phyloP scores from a whole-genome alignment of 495 filamentous ascomycete genomes.

The Cairneyella variabilis region DNA sequence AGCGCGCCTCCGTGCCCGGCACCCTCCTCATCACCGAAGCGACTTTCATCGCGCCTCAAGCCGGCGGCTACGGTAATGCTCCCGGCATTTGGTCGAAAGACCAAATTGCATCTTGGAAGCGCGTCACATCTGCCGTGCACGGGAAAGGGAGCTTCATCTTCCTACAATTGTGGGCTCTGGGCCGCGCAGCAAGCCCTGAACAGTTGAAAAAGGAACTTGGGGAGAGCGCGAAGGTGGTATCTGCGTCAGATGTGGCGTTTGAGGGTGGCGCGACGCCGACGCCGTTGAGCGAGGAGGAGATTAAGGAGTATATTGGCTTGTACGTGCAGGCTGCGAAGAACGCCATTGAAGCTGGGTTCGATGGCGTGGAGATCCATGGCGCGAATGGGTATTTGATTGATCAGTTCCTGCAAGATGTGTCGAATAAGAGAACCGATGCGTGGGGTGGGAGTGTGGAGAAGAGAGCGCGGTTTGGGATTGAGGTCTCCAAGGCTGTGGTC shows the following conservation, averaged over 20 bases:
- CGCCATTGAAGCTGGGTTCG: constrained; percentile 67
- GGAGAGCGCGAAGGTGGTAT: constrained; percentile 33
- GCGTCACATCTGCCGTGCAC: constrained; percentile 64
- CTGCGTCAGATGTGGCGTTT: constrained; percentile 44
- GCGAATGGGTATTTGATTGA: constrained; percentile 75
- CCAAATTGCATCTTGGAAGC: constrained; percentile 60
- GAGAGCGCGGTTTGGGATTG: constrained; percentile 60
- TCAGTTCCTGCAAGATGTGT: constrained; percentile 63
- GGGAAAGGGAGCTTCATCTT: constrained; percentile 58
- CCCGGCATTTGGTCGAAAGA: constrained; percentile 60
- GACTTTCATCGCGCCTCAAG: constrained; percentile 54
- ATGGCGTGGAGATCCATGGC: constrained; percentile 72
- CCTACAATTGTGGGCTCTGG: constrained; percentile 65
- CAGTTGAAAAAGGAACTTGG: constrained; percentile 37
- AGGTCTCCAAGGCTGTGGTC: constrained; percentile 58
- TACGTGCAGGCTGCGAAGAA: constrained; percentile 60
- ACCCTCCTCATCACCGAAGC: constrained; percentile 64
- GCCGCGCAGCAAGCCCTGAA: constrained; percentile 48
- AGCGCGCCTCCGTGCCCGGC: constrained; percentile 55
- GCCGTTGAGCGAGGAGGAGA: constrained; percentile 52
- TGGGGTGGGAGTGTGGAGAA: constrained; percentile 75
- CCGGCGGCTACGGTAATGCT: constrained; percentile 48
- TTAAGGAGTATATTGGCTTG: constrained; percentile 48
- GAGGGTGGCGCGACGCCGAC: constrained; percentile 37
- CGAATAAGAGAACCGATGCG: constrained; percentile 59